phyloP scores from a whole-genome alignment of 257 asterid genomes.

The Penstemon eatonii region DNA sequence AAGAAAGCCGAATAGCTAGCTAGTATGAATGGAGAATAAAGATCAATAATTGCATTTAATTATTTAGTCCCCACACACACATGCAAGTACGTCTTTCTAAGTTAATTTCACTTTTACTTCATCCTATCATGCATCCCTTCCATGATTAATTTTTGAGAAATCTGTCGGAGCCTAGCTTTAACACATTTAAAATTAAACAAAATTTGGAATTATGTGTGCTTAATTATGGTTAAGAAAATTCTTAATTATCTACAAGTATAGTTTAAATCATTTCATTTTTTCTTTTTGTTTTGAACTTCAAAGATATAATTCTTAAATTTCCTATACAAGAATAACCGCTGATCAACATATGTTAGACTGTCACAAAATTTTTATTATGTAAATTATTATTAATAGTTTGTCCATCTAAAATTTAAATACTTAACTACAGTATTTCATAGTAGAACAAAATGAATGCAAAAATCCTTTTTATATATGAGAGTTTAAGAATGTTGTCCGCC shows the following conservation, averaged over 20 bases:
- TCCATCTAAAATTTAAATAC: no score
- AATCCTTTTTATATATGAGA: neutral
- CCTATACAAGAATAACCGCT: neutral
- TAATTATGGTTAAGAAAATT: no score
- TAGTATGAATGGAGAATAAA: constrained; percentile 1
- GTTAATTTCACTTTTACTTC: neutral
- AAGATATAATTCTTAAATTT: no score
- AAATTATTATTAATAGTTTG: no score
- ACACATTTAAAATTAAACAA: no score
- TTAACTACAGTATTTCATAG: no score
- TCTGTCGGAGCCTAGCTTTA: no score
- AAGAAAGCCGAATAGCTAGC: neutral
- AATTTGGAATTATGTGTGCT: no score
- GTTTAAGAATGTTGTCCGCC: neutral
- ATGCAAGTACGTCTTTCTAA: neutral
- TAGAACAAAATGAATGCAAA: neutral
- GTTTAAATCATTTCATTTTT: no score
- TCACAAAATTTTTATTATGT: neutral
- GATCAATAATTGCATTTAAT: constrained; percentile 8
- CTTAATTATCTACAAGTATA: no score
- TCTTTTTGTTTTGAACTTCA: no score
- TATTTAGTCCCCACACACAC: constrained; percentile 20
- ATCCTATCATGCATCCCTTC: neutral
- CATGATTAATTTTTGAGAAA: no score
- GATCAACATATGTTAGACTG: neutral